Evolutionary conservation across 2,329 filamentous ascomycete genomes (phyloP).

Genomic region (Diaporthe citriasiana): DNA sequence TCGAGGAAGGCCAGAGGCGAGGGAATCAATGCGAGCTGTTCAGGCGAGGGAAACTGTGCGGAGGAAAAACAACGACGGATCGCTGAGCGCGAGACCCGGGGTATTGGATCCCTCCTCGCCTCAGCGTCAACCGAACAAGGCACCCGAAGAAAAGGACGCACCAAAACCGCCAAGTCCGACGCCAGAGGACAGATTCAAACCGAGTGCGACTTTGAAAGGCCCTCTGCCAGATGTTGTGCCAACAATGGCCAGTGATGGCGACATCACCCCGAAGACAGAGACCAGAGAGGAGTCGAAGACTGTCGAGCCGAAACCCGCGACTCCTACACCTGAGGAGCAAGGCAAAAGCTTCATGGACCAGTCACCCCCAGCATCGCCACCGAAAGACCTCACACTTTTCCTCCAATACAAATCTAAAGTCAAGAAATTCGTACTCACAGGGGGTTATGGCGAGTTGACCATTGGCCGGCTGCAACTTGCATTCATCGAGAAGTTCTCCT

Average conservation of each 20-base stretch:
- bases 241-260: slow-evolving; percentile 50
- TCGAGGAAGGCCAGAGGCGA: slow-evolving; percentile 80
- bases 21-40: slow-evolving; percentile 84
- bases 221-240: slow-evolving; percentile 67
- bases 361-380: slow-evolving; percentile 76
- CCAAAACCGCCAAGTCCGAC: slow-evolving; percentile 63
- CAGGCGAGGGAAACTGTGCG: slow-evolving; percentile 66
- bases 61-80: slow-evolving; percentile 59
- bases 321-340: slow-evolving; percentile 60
- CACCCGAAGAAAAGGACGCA: slow-evolving; percentile 71
- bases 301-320: slow-evolving; percentile 41
- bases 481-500: slow-evolving; percentile 99
- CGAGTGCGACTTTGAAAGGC: slow-evolving; percentile 71
- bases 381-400: slow-evolving; percentile 93
- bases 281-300: slow-evolving; percentile 43
- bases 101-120: slow-evolving; percentile 70
- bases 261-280: slow-evolving; percentile 47
- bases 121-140: slow-evolving; percentile 69
- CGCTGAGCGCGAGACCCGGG: slow-evolving; percentile 56
- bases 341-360: slow-evolving; percentile 70
- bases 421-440: slow-evolving; percentile 92
- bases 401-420: slow-evolving; percentile 97
- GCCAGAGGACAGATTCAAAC: slow-evolving; percentile 74
- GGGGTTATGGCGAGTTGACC: slow-evolving; percentile 86
- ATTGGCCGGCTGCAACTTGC: slow-evolving; percentile 91